A percentile compares a stretch with the other conserved stretches of the same genome.
These are phyloP conservation scores for Sanghuangporus sanghuang DNA, from an alignment of 1,284 basidiomycete genomes.

Conservation along the genomic window DNA sequence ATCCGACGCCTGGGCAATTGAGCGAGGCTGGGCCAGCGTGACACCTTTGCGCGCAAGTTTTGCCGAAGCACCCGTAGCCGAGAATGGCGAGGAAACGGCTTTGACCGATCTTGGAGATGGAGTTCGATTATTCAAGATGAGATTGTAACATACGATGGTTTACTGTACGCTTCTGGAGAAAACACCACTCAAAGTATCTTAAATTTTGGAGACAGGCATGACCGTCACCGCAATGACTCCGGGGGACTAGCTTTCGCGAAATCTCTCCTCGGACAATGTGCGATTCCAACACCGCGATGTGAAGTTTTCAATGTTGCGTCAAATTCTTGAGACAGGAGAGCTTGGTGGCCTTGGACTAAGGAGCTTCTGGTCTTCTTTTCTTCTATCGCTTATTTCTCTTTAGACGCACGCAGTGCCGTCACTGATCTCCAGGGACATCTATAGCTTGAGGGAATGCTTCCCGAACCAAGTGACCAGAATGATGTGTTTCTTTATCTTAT, in stretches of 20 bases:
- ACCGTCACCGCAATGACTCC: background rate
- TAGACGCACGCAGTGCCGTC: background rate
- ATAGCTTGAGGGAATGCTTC: background rate
- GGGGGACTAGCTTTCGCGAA: background rate
- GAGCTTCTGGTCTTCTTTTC: background rate
- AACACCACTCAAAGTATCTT: background rate
- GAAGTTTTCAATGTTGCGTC: background rate
- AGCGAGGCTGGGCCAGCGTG: constrained; percentile 62
- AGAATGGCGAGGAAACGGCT: background rate
- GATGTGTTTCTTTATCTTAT: background rate
- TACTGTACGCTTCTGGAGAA: background rate
- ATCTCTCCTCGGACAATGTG: background rate
- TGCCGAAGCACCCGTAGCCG: constrained; percentile 44
- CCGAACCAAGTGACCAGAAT: background rate
- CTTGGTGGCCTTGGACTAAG: background rate
- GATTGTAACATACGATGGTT: background rate
- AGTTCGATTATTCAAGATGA: background rate
- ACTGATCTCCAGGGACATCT: background rate
- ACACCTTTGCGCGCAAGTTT: constrained; percentile 73
- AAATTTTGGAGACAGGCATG: background rate
- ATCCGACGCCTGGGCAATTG: constrained; percentile 78
- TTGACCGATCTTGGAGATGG: background rate
- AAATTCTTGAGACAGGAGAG: background rate
- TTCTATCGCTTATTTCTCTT: background rate
- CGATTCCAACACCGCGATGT: background rate